phyloP scores from a whole-genome alignment of 805 yeast genomes.

The Pichia phayaonensis region DNA sequence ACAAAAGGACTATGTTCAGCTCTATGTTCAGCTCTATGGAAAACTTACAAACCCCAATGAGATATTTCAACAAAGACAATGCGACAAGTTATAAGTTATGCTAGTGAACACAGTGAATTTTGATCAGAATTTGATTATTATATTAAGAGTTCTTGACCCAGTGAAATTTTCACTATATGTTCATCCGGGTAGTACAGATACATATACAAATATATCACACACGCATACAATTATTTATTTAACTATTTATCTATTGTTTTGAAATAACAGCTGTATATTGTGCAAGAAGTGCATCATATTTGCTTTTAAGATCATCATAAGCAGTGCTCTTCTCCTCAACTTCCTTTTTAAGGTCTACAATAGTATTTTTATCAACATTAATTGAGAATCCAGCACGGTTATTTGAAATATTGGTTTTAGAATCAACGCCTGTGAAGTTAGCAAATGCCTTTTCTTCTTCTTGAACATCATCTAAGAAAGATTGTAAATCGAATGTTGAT shows the following conservation, averaged over 20 bases:
- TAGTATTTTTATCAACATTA: slow-evolving; percentile 3
- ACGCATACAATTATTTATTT: not conserved
- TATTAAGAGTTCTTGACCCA: no score
- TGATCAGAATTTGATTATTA: no score
- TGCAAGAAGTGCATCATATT: slow-evolving; percentile 14
- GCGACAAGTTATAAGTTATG: no score
- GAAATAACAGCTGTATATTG: slow-evolving; percentile 10
- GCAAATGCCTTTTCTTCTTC: slow-evolving; percentile 46
- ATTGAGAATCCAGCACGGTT: not conserved
- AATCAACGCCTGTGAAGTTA: slow-evolving; percentile 33
- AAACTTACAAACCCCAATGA: no score
- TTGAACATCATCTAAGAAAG: slow-evolving; percentile 41
- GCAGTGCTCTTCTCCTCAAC: slow-evolving; percentile 9
- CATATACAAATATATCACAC: not conserved
- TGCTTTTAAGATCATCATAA: slow-evolving; percentile 6
- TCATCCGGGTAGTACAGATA: not conserved
- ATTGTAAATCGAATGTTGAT: slow-evolving; percentile 33
- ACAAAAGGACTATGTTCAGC: no score
- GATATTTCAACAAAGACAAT: no score
- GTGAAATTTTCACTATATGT: not conserved
- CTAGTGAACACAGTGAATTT: not conserved
- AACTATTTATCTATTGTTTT: not conserved
- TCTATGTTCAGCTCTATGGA: no score
- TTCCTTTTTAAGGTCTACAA: slow-evolving; percentile 6
- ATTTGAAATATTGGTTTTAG: slow-evolving; percentile 21